phyloP scores from a whole-genome alignment of 2,329 filamentous ascomycete genomes.

The Botrytis elliptica region DNA sequence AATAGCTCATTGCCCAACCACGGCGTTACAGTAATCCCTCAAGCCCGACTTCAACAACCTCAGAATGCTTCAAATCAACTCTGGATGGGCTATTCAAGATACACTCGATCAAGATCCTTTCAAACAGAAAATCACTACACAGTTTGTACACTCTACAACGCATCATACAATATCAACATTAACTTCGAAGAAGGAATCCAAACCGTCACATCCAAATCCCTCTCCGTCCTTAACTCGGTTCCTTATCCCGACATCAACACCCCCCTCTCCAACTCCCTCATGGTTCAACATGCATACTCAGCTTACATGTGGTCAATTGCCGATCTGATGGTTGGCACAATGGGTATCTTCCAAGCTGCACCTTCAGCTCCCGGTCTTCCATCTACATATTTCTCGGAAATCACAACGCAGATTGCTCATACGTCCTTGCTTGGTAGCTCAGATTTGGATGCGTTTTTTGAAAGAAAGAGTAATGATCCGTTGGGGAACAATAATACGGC shows the following conservation, averaged over 20 bases:
- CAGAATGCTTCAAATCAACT: constrained; percentile 25
- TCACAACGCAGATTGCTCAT: constrained; percentile 24
- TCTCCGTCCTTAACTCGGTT: constrained; percentile 9
- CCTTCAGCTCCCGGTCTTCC: constrained; percentile 7
- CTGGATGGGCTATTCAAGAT: constrained; percentile 24
- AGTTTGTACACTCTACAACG: constrained; percentile 25
- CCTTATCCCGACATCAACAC: constrained; percentile 21
- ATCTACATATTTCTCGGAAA: constrained; percentile 22
- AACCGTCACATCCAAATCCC: constrained; percentile 15
- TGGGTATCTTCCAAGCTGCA: constrained; percentile 21
- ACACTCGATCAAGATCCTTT: constrained; percentile 10
- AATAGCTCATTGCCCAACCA: constrained; percentile 8
- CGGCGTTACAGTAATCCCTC: not conserved
- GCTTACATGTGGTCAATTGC: constrained; percentile 26
- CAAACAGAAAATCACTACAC: constrained; percentile 18
- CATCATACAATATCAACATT: constrained; percentile 26
- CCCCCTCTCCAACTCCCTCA: not conserved
- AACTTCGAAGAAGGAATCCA: constrained; percentile 24
- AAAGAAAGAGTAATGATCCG: constrained; percentile 1
- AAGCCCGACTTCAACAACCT: constrained; percentile 23
- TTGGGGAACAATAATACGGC: not conserved
- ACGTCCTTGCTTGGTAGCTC: constrained; percentile 26
- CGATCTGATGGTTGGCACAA: constrained; percentile 25
- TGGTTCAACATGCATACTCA: constrained; percentile 26
- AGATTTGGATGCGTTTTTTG: constrained; percentile 27